A percentile compares a stretch with the other conserved stretches of the same genome.
Evolutionary conservation across 495 filamentous ascomycete genomes (phyloP).

Genomic region (Astrothelium macrocarpum): DNA sequence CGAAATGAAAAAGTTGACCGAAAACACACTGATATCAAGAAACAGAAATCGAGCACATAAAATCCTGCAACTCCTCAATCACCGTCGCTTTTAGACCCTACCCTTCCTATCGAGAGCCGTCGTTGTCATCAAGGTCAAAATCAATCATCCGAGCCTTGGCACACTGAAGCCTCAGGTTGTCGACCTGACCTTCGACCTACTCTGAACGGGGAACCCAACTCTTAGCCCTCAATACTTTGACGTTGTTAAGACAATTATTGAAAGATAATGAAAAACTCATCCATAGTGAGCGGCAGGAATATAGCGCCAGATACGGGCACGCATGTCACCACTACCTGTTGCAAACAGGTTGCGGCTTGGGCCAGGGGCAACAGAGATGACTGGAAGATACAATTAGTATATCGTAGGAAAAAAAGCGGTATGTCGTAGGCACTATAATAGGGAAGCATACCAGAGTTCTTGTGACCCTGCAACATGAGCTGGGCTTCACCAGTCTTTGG

Average conservation of each 20-base stretch:
- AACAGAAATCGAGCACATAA: background rate
- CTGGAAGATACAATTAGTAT: conserved; percentile 13
- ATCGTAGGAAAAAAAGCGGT: background rate
- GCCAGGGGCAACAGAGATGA: conserved; percentile 37
- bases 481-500: conserved; percentile 33
- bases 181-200: no score
- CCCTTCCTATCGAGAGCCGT: background rate
- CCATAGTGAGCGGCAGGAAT: conserved; percentile 3
- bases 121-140: background rate
- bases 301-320: conserved; percentile 36
- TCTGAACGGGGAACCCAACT: background rate
- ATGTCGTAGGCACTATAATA: background rate
- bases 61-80: background rate
- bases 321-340: conserved; percentile 36
- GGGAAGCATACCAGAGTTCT: conserved; percentile 31
- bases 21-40: background rate
- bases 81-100: background rate
- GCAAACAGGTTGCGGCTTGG: conserved; percentile 33
- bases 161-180: background rate
- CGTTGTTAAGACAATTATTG: background rate
- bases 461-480: conserved; percentile 37
- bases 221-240: no score
- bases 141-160: background rate
- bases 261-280: background rate
- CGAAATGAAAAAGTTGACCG: background rate